A percentile compares a stretch with the other conserved stretches of the same genome.
These are phyloP conservation scores for Biscogniauxia sp. DNA, from an alignment of 2,329 filamentous ascomycete genomes.

Conservation along the genomic window DNA sequence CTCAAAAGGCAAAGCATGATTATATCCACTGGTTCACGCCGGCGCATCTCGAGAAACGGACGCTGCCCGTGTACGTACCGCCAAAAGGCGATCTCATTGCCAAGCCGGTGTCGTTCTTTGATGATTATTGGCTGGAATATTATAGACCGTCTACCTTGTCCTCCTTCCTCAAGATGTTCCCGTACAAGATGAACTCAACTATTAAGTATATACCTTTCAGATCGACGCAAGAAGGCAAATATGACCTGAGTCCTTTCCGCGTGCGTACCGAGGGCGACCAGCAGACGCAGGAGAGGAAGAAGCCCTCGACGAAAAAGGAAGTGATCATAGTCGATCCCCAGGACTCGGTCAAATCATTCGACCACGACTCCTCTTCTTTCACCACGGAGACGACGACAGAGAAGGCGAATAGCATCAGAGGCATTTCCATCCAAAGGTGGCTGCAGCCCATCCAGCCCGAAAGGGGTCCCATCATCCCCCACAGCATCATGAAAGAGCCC, in stretches of 20 bases:
- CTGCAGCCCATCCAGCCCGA: constrained; percentile 48
- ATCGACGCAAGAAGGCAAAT: constrained; percentile 68
- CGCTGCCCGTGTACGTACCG: constrained; percentile 49
- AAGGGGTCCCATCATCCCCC: constrained; percentile 34
- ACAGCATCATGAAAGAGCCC: constrained; percentile 58
- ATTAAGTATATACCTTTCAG: constrained; percentile 79
- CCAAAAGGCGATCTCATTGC: constrained; percentile 36
- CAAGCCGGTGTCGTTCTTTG: constrained; percentile 61
- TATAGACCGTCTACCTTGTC: constrained; percentile 87
- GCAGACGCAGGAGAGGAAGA: constrained; percentile 60
- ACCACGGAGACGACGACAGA: constrained; percentile 33
- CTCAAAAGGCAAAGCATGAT: constrained; percentile 58
- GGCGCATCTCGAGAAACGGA: constrained; percentile 62
- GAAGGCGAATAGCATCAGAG: constrained; percentile 35
- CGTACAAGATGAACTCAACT: constrained; percentile 88
- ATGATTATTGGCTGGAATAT: constrained; percentile 98
- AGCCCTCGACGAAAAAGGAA: constrained; percentile 56
- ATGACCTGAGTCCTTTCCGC: constrained; percentile 85
- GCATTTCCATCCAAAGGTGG: constrained; percentile 61
- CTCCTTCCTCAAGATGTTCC: constrained; percentile 87
- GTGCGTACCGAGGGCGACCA: constrained; percentile 66
- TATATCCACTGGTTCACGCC: constrained; percentile 92
- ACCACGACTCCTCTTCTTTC: constrained; percentile 42
- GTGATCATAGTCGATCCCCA: constrained; percentile 67
- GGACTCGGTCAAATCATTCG: constrained; percentile 34